A percentile compares a stretch with the other conserved stretches of the same genome.
Conservation (phyloP, 345 rosid genomes). For the Adansonia digitata region DNA sequence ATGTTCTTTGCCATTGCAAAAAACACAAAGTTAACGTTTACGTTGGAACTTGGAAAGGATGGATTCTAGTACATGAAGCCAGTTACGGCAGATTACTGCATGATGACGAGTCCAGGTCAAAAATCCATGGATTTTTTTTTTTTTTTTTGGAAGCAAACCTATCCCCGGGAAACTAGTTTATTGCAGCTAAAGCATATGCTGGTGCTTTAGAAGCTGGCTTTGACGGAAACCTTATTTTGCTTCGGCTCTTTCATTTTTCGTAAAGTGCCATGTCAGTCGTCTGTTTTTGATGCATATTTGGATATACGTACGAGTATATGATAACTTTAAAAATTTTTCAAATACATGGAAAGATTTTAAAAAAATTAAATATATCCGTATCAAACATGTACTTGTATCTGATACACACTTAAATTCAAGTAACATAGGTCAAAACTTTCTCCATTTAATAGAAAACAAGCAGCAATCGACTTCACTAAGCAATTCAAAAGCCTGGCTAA, state of each 20-base stretch:
- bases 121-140: conserved; percentile 40
- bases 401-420: too few relatives aligned
- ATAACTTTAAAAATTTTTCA: too few relatives aligned
- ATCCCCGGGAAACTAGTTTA: conserved; percentile 34
- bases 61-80: conserved; percentile 53
- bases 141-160: conserved; percentile 50
- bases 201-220: neutral
- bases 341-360: too few relatives aligned
- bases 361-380: too few relatives aligned
- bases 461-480: conserved; percentile 20
- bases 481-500: conserved; percentile 22
- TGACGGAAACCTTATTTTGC: too few relatives aligned
- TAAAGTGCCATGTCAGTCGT: too few relatives aligned
- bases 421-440: too few relatives aligned
- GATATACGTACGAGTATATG: too few relatives aligned
- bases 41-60: conserved; percentile 38
- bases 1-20: conserved; percentile 37
- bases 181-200: conserved; percentile 47
- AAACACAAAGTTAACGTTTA: conserved; percentile 39
- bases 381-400: too few relatives aligned
- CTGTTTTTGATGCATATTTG: too few relatives aligned
- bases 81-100: conserved; percentile 23
- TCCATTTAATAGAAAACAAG: too few relatives aligned
- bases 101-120: conserved; percentile 47
- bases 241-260: too few relatives aligned